Evolutionary conservation across 2,329 filamentous ascomycete species (phyloP).

Genomic region (Arthroderma sp.): DNA sequence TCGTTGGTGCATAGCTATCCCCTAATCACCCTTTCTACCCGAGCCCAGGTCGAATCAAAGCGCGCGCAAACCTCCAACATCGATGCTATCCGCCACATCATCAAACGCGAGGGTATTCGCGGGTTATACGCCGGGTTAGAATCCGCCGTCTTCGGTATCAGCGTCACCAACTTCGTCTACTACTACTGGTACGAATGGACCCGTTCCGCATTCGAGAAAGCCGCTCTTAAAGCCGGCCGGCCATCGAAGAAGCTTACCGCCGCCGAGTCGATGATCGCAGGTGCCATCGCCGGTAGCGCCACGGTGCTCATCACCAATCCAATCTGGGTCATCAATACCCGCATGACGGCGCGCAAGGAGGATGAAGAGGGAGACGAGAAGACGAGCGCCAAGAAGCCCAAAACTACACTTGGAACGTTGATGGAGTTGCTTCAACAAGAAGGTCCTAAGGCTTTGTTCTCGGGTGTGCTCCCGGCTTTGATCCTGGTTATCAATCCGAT

Average conservation of each 20-base stretch:
- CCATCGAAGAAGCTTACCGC: slow-evolving; percentile 74
- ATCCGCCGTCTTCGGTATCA: slow-evolving; percentile 92
- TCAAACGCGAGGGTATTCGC: slow-evolving; percentile 76
- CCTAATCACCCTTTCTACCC: slow-evolving; percentile 90
- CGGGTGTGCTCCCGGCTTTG: slow-evolving; percentile 82
- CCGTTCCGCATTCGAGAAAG: slow-evolving; percentile 64
- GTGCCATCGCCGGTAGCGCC: slow-evolving; percentile 81
- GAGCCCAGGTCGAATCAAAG: slow-evolving; percentile 94
- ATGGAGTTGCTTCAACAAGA: slow-evolving; percentile 69
- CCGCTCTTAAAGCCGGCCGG: slow-evolving; percentile 59
- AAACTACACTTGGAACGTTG: slow-evolving; percentile 69
- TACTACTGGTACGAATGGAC: slow-evolving; percentile 99
- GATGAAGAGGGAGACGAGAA: slow-evolving; percentile 32
- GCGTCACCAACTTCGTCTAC: slow-evolving; percentile 98
- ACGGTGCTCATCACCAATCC: slow-evolving; percentile 96
- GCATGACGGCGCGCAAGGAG: slow-evolving; percentile 85
- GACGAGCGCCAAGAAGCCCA: slow-evolving; percentile 37
- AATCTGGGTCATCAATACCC: slow-evolving; percentile 98
- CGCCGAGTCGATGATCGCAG: slow-evolving; percentile 85
- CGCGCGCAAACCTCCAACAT: slow-evolving; percentile 76
- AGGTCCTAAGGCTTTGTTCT: slow-evolving; percentile 71
- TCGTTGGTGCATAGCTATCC: slow-evolving; percentile 53
- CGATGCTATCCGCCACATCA: slow-evolving; percentile 69
- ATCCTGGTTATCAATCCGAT: slow-evolving; percentile 97
- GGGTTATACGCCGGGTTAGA: slow-evolving; percentile 90